Percentiles rank a stretch among this genome's conserved stretches.
phyloP scores from a whole-genome alignment of 2,329 filamentous ascomycete species.

The Sclerotinia trifoliorum region DNA sequence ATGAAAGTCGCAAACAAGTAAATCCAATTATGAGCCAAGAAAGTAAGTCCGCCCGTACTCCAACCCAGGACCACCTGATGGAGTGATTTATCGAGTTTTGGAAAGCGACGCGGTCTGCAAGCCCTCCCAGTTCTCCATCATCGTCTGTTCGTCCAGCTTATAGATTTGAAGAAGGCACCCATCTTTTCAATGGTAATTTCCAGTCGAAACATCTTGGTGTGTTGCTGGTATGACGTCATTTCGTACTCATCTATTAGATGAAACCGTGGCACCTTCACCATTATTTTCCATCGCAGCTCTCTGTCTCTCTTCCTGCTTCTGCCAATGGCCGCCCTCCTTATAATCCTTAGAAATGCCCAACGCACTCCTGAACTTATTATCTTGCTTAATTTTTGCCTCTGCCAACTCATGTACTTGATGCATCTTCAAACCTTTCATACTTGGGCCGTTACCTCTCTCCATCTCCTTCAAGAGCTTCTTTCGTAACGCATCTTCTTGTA shows the following conservation, averaged over 20 bases:
- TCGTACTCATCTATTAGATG: slow-evolving; percentile 1
- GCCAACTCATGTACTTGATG: slow-evolving; percentile 97
- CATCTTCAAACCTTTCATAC: slow-evolving; percentile 67
- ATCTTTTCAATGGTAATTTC: not conserved
- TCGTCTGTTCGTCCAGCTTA: not conserved
- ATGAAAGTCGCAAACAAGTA: not conserved
- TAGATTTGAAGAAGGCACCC: not conserved
- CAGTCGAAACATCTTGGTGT: no score
- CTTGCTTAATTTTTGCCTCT: slow-evolving; percentile 94
- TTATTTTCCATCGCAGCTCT: slow-evolving; percentile 20
- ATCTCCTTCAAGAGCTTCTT: slow-evolving; percentile 54
- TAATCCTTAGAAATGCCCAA: slow-evolving; percentile 85
- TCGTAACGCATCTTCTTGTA: slow-evolving; percentile 64
- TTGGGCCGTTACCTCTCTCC: slow-evolving; percentile 42
- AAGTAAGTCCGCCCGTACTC: not conserved
- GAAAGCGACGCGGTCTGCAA: no score
- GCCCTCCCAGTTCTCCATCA: not conserved
- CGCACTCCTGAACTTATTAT: slow-evolving; percentile 79
- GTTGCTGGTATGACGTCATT: not conserved
- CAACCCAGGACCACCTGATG: not conserved
- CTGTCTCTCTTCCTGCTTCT: slow-evolving; percentile 61
- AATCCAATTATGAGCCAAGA: not conserved
- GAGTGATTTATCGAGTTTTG: not conserved
- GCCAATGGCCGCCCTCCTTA: slow-evolving; percentile 83
- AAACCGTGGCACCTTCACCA: not conserved